A percentile compares a stretch with the other conserved stretches of the same genome.
These are phyloP conservation scores for Botrytis medusae DNA, from an alignment of 2,329 filamentous ascomycete species.

Conservation along the genomic window DNA sequence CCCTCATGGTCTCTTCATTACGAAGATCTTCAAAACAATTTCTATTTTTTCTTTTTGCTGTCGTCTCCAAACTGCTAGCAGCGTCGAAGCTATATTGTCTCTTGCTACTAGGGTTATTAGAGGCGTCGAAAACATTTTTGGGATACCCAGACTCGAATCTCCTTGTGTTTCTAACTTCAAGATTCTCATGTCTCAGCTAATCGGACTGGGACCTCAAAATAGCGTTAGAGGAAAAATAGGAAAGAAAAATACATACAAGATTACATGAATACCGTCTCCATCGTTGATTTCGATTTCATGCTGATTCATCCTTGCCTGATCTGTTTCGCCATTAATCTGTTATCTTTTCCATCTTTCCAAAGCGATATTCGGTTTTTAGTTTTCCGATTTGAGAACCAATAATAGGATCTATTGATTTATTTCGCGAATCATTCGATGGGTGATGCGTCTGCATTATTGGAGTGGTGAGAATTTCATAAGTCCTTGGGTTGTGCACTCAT, in stretches of 20 bases:
- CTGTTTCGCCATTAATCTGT: background rate
- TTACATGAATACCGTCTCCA: background rate
- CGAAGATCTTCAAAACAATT: background rate
- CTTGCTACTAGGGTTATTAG: background rate
- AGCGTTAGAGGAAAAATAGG: constrained; percentile 3
- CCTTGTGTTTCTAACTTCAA: constrained; percentile 5
- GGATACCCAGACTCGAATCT: constrained; percentile 18
- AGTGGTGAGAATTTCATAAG: background rate
- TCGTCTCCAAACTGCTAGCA: constrained; percentile 1
- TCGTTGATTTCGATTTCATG: background rate
- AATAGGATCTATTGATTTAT: background rate
- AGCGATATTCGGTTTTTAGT: background rate
- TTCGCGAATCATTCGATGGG: background rate
- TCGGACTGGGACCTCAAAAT: constrained; percentile 2
- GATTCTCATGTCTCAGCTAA: background rate
- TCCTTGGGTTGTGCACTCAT: background rate
- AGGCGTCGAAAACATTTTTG: constrained; percentile 11
- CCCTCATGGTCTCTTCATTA: constrained; percentile 1
- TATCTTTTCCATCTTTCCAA: background rate
- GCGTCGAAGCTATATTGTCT: background rate
- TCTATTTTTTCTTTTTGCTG: background rate
- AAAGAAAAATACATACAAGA: constrained; percentile 16
- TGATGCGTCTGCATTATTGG: background rate
- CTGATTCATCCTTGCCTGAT: background rate
- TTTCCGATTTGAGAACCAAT: background rate